Evolutionary conservation across 495 filamentous ascomycete species (phyloP).

Genomic region (Podospora comata): DNA sequence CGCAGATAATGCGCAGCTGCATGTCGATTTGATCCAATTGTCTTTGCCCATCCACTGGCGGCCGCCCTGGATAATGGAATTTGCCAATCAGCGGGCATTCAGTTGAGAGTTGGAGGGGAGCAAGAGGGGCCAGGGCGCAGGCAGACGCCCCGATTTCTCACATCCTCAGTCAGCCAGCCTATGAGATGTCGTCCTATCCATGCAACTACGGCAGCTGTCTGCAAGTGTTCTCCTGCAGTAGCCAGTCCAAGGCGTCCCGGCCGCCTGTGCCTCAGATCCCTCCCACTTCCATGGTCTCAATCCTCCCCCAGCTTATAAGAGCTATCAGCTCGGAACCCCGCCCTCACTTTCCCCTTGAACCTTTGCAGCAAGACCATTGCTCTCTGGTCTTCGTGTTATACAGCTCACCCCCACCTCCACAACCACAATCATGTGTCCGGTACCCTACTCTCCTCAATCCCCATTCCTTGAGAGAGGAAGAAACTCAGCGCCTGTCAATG

Average conservation of each 20-base stretch:
- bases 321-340: conserved; percentile 8
- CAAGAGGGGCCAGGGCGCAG: background rate
- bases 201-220: conserved; percentile 1
- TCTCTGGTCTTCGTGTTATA: background rate
- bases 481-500: background rate
- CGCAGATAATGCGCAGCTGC: conserved; percentile 15
- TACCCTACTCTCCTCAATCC: background rate
- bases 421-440: background rate
- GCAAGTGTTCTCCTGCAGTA: background rate
- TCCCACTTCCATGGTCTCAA: conserved; percentile 1
- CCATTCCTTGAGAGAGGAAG: background rate
- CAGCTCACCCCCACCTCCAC: background rate
- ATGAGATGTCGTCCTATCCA: conserved; percentile 5
- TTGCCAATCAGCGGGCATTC: conserved; percentile 14
- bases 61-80: conserved; percentile 6
- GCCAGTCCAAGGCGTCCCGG: background rate
- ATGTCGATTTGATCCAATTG: background rate
- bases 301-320: conserved; percentile 13
- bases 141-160: background rate
- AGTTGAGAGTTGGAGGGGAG: background rate
- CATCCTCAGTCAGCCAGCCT: conserved; percentile 7
- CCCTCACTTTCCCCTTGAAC: background rate
- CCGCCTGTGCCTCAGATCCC: conserved; percentile 6
- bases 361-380: background rate
- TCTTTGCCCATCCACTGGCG: conserved; percentile 7